Evolutionary conservation across 2,329 filamentous ascomycete species (phyloP), one percentile per base, ranked within the genome.

Genomic region (Neofusicoccum parvum): DNA sequence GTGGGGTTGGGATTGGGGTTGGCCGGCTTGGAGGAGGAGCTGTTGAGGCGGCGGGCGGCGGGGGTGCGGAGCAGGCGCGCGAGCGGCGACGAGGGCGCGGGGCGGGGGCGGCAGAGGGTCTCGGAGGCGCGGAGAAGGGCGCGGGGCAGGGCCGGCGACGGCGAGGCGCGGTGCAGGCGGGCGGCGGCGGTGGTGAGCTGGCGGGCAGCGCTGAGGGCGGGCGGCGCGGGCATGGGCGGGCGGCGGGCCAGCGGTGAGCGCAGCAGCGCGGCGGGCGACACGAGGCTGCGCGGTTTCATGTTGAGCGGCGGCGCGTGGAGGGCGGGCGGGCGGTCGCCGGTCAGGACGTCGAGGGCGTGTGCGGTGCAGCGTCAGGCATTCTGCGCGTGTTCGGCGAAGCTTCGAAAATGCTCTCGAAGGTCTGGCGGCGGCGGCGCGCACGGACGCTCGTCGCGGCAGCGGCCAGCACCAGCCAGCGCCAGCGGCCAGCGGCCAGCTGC

Each of bases 1-100:
- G 76, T 76, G 10, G 78, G 78, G 65, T 80, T 72, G 15, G 73
- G 75, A 32, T 69, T 72, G 48, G 73, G 71, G 43, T 12, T 6
- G 37, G 37, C 5, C 43, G 56, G 43, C 34, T 75, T 72, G 15
- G 73, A 68, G 14, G 58, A 15, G 69, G 70, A 70, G 70, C 76
- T 76, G 50, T 79, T 78, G 71, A 74, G 74, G 67, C 80, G 79
- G 43, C 63, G 63, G 45, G 43, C 39, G 37, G 43, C 32, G 50
- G 68, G 65, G 51, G 68, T 54, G 51, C 70, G 69, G 56, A 60
- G 43, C 37, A 70, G 56, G 37, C 65, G 65, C 12, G 69, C 69
- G 43, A 68, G 67, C 27, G 49, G 62, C 3, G 62, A 64, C 3
- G 17, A 27, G 36, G 43, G 54, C 17, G 43, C 15, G 37, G 64